Percentiles rank a stretch among this genome's conserved stretches.
These are phyloP conservation scores for Tuber aestivum DNA, from an alignment of 495 filamentous ascomycete genomes.

Conservation along the genomic window DNA sequence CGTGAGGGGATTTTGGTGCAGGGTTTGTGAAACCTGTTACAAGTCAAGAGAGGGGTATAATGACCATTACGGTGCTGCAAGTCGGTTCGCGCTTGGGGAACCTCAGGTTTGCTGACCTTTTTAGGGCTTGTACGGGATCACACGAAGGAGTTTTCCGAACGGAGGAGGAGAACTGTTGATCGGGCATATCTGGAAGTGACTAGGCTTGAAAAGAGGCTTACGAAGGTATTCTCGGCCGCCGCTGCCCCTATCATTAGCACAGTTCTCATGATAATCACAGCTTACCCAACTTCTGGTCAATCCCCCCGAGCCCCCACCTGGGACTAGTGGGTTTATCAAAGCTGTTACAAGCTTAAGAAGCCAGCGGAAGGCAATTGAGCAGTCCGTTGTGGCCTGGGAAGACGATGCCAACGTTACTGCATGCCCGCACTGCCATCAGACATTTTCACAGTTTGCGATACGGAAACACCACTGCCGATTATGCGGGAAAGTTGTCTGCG, in stretches of 20 bases:
- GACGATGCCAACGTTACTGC: slow-evolving; percentile 73
- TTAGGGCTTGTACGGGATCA: slow-evolving; percentile 59
- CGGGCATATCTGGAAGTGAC: slow-evolving; percentile 78
- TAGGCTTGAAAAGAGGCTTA: slow-evolving; percentile 82
- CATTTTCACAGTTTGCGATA: slow-evolving; percentile 83
- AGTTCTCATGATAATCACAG: slow-evolving; percentile 38
- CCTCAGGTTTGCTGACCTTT: neutral
- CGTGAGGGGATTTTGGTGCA: slow-evolving; percentile 83
- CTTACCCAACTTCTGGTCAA: slow-evolving; percentile 76
- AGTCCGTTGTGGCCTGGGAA: slow-evolving; percentile 89
- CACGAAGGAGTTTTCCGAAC: slow-evolving; percentile 58
- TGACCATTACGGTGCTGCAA: slow-evolving; percentile 58
- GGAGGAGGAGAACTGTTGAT: slow-evolving; percentile 72
- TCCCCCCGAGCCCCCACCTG: slow-evolving; percentile 52
- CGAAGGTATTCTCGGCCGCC: slow-evolving; percentile 45
- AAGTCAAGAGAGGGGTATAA: slow-evolving; percentile 94
- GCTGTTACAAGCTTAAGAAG: slow-evolving; percentile 55
- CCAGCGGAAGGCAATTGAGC: slow-evolving; percentile 74
- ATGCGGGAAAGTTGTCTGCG: slow-evolving; percentile 88
- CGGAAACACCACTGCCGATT: slow-evolving; percentile 90
- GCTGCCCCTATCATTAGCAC: neutral
- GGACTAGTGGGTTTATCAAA: slow-evolving; percentile 52
- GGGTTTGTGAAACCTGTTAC: slow-evolving; percentile 96
- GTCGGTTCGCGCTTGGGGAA: slow-evolving; percentile 41
- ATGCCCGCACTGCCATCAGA: slow-evolving; percentile 92